Percentiles rank a stretch among this genome's conserved stretches.
These are phyloP conservation scores for Panaeolus papilionaceus DNA, from an alignment of 768 basidiomycete species.

Conservation along the genomic window DNA sequence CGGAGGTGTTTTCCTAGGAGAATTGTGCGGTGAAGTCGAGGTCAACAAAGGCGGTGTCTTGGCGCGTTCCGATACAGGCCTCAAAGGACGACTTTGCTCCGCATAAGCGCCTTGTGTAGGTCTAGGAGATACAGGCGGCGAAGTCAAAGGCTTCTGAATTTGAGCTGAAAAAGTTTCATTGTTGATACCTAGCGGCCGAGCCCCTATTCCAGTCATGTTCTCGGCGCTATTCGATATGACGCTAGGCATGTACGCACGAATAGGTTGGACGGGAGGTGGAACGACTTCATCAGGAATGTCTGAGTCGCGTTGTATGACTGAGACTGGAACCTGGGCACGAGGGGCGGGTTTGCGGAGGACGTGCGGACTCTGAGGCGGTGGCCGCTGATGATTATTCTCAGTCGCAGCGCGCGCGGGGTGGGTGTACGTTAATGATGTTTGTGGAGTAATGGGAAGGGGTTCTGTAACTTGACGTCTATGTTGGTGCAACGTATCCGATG, in stretches of 20 bases:
- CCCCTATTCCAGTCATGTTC: conserved; percentile 74
- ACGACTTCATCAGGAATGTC: conserved; percentile 28
- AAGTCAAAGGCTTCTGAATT: conserved; percentile 5
- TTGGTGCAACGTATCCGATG: conserved; percentile 26
- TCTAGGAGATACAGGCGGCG: conserved; percentile 23
- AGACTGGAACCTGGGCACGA: conserved; percentile 65
- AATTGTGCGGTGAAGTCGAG: conserved; percentile 20
- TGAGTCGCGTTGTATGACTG: conserved; percentile 53
- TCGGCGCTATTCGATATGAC: conserved; percentile 55
- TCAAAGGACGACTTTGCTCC: conserved; percentile 31
- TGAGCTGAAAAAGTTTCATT: conserved; percentile 40
- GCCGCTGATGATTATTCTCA: conserved; percentile 27
- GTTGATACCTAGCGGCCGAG: conserved; percentile 40
- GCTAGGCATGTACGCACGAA: conserved; percentile 57
- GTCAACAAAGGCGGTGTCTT: conserved; percentile 45
- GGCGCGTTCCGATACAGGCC: conserved; percentile 41
- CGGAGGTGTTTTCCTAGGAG: conserved; percentile 27
- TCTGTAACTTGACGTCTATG: conserved; percentile 47
- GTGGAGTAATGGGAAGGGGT: conserved; percentile 28
- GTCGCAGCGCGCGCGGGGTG: conserved; percentile 25
- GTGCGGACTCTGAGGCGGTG: conserved; percentile 31
- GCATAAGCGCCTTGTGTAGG: conserved; percentile 30
- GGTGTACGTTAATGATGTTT: conserved; percentile 24
- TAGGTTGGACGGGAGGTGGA: conserved; percentile 6
- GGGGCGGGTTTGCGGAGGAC: conserved; percentile 69